These are phyloP conservation scores for Eucommia ulmoides DNA, from an alignment of 257 asterid genomes.

Conservation along the genomic window DNA sequence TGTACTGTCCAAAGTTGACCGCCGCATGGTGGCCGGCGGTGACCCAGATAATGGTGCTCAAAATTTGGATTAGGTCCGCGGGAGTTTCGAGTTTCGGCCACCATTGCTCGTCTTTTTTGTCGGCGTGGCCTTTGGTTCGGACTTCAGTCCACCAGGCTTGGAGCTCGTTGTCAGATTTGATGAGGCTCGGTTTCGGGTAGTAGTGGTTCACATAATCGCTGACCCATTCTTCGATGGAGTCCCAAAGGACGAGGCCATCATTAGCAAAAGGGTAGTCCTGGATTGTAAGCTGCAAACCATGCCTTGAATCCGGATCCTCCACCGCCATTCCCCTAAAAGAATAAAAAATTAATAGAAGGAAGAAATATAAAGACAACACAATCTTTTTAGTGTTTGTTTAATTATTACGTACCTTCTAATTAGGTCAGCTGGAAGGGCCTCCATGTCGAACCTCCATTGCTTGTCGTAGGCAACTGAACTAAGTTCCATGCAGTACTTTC, in stretches of 20 bases:
- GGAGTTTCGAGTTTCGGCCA: background rate
- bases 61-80: background rate
- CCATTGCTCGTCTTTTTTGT: background rate
- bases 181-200: background rate
- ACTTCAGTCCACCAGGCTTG: background rate
- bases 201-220: background rate
- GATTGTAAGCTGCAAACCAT: background rate
- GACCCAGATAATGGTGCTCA: conserved; percentile 6
- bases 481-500: conserved; percentile 87
- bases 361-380: background rate
- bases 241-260: background rate
- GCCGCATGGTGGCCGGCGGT: conserved; percentile 9
- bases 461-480: conserved; percentile 84
- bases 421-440: conserved; percentile 88
- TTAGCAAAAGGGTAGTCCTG: background rate
- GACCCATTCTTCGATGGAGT: background rate
- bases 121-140: background rate
- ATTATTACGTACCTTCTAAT: conserved; percentile 42
- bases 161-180: background rate
- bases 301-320: background rate
- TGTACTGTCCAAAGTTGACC: conserved; percentile 6
- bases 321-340: background rate
- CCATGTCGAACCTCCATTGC: conserved; percentile 80
- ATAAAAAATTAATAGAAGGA: background rate
- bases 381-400: background rate